phyloP scores from a whole-genome alignment of 2,329 filamentous ascomycete species.

The Magnaporthales sp. region DNA sequence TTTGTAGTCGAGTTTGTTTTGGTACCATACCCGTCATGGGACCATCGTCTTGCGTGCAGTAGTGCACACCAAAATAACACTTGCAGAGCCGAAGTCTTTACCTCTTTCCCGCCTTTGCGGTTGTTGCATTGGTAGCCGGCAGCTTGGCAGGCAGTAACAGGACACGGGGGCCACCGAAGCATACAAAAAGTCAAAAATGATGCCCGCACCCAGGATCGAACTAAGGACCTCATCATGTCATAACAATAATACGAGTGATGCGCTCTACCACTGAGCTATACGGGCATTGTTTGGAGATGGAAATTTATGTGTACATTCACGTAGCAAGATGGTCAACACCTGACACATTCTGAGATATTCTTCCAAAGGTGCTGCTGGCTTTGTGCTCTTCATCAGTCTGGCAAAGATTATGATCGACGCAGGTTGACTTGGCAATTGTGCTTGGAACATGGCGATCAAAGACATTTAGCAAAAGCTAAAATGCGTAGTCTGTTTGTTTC shows the following conservation, averaged over 20 bases:
- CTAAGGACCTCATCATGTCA: constrained; percentile 1
- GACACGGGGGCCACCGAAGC: too few relatives aligned
- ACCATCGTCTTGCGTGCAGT: too few relatives aligned
- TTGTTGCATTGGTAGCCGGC: too few relatives aligned
- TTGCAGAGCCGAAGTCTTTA: too few relatives aligned
- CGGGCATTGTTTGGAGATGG: background rate
- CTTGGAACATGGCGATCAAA: background rate
- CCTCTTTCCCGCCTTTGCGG: too few relatives aligned
- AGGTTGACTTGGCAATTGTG: background rate
- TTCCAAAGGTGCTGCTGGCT: too few relatives aligned
- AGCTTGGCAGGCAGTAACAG: too few relatives aligned
- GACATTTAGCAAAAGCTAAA: background rate
- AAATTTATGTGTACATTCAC: too few relatives aligned
- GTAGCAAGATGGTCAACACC: too few relatives aligned
- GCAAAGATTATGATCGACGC: background rate
- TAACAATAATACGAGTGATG: constrained; percentile 2
- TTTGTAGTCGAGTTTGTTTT: background rate
- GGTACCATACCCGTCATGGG: too few relatives aligned
- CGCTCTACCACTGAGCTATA: constrained; percentile 6
- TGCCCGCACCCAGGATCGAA: constrained; percentile 4
- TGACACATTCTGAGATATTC: too few relatives aligned
- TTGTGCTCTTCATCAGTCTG: background rate
- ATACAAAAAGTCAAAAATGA: background rate
- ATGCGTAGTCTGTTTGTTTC: background rate
- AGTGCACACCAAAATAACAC: too few relatives aligned